Conservation (phyloP, 169 alveolate genomes). For the Eimeria praecox region DNA sequence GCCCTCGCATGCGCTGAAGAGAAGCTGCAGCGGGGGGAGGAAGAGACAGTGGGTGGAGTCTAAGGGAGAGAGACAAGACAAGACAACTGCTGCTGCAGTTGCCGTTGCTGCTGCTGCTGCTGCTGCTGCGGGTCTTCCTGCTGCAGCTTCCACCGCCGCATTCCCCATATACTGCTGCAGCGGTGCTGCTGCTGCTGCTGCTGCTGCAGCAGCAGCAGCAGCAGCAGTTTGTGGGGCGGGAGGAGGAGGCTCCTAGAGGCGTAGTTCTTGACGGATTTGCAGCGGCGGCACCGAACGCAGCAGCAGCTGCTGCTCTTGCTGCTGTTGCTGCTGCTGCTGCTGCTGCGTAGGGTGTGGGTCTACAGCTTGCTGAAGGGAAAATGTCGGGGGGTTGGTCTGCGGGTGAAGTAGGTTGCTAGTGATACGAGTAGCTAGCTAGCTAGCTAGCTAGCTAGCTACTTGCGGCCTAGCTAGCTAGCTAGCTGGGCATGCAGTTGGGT, state of each 20-base stretch:
- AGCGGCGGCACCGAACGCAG: not conserved
- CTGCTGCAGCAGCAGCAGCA: slow-evolving; percentile 42
- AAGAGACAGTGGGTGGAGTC: too few relatives aligned
- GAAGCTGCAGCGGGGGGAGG: not conserved
- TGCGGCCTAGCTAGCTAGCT: not conserved
- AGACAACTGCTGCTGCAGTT: slow-evolving; percentile 26
- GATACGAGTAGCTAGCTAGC: not conserved
- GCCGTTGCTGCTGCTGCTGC: slow-evolving; percentile 17
- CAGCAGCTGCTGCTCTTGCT: not conserved
- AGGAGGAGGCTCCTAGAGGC: not conserved
- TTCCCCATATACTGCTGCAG: not conserved
- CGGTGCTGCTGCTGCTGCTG: not conserved
- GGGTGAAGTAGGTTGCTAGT: not conserved
- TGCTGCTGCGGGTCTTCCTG: too few relatives aligned
- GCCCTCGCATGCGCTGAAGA: not conserved
- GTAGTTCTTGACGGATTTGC: not conserved
- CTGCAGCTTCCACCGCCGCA: not conserved
- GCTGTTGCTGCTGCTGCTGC: slow-evolving; percentile 29
- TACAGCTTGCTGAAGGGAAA: not conserved
- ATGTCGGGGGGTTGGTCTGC: not conserved
- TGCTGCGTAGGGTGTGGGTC: not conserved
- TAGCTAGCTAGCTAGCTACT: slow-evolving; percentile 7
- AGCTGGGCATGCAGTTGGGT: not conserved
- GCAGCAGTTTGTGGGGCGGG: not conserved
- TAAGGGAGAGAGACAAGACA: not conserved